A percentile compares a stretch with the other conserved stretches of the same genome.
Evolutionary conservation across 495 filamentous ascomycete genomes (phyloP).

Genomic region (Mytilinidion resinicola): DNA sequence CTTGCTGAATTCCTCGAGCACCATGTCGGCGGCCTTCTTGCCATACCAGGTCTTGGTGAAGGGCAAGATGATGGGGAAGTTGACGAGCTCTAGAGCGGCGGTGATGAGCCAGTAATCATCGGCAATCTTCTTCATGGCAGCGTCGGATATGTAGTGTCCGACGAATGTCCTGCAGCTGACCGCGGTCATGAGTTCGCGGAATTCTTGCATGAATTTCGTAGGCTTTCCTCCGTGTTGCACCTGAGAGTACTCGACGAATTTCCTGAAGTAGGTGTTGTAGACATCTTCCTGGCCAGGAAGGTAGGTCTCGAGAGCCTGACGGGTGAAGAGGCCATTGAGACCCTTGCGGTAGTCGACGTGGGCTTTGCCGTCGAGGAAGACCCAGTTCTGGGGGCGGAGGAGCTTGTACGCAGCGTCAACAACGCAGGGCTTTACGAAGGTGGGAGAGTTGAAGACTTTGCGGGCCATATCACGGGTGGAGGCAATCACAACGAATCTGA

Average conservation of each 20-base stretch:
- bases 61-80: constrained; percentile 96
- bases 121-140: constrained; percentile 86
- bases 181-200: constrained; percentile 94
- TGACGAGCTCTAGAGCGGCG: constrained; percentile 91
- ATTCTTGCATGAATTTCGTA: constrained; percentile 80
- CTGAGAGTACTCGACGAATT: constrained; percentile 65
- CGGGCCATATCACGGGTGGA: constrained; percentile 92
- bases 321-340: constrained; percentile 89
- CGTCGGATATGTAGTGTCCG: constrained; percentile 87
- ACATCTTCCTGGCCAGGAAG: constrained; percentile 89
- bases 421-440: constrained; percentile 91
- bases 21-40: constrained; percentile 91
- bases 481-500: constrained; percentile 93
- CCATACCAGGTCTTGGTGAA: constrained; percentile 97
- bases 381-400: constrained; percentile 88
- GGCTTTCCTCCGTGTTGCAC: constrained; percentile 62
- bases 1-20: constrained; percentile 79
- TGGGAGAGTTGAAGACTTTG: constrained; percentile 93
- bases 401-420: constrained; percentile 95
- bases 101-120: constrained; percentile 97
- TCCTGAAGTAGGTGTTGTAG: constrained; percentile 78
- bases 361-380: constrained; percentile 91
- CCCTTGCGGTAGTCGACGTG: constrained; percentile 98
- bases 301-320: constrained; percentile 78
- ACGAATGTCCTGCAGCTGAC: constrained; percentile 94